Base-by-base conservation (phyloP, 169 alveolate genomes). In the Ichthyophthirius multifiliis region DNA sequence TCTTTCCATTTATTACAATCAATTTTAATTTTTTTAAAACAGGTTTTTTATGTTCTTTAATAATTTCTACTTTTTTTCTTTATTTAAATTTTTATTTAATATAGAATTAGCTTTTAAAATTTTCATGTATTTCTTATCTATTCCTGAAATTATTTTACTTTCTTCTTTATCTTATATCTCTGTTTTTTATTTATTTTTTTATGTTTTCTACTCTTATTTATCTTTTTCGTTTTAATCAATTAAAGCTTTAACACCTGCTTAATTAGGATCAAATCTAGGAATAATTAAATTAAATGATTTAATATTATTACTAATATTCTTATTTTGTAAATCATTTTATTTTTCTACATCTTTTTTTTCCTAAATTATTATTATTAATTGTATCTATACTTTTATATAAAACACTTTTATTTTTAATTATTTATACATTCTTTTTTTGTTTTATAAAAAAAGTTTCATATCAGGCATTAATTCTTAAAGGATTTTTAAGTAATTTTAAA, bases 381-480 rank as follows among this genome's bases (percentile, higher is more conserved):
- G 23, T 27, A 2, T 23, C 12, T 27, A 27, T 55, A 55, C 13
- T 20, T 23, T 55, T 55, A 27, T 55, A 55, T 34, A 34, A 13
- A 5, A 18, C 18, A 5, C 13, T 3, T 7, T 16, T 20, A 55
- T 55, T 55, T 4, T 55, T 16, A 4, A 55, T 55, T 13, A 55
- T 39, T 27, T 55, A 27, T 4, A 55, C 71, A 27, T 55, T 55
- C 43, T 78, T 78, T 34, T 65, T 78, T 78, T 32, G 65, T 78
- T 41, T 2, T 62, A 44, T 13, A 78, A 63, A 67, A 78, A 78
- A 5, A 55, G 55, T 34, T 48, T 67, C 48, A 64, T 74, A 27
- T 62, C 76, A 6, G 84, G 84, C 84, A 78, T 64, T 16, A 78
- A 41, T 39, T 78, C 43, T 43, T 74, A 6, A 15, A 78, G 47